A percentile compares a stretch with the other conserved stretches of the same genome.
Evolutionary conservation across 225 moss, liverwort and hornwort species (phyloP).

Genomic region (Thuidium tamariscinum): DNA sequence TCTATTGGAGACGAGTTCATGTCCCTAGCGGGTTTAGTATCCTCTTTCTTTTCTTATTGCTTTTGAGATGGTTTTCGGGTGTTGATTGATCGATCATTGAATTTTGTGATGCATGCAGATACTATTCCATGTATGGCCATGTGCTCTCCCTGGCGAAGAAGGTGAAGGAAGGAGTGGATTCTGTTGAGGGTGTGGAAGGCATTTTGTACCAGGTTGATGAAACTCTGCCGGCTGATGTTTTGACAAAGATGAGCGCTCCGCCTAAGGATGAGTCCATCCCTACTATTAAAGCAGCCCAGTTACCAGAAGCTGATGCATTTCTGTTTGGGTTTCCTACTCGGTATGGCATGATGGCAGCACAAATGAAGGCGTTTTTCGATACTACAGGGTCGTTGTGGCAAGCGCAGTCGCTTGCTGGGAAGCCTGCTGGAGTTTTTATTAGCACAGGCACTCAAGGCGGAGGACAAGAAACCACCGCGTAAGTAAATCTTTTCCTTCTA

Average conservation of each 20-base stretch:
- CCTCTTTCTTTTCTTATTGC: neutral
- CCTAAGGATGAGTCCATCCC: slow-evolving; percentile 49
- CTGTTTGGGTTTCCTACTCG: slow-evolving; percentile 71
- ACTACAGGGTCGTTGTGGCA: slow-evolving; percentile 53
- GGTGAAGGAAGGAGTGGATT: slow-evolving; percentile 75
- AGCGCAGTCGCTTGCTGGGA: slow-evolving; percentile 47
- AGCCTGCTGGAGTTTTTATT: slow-evolving; percentile 70
- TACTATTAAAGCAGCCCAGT: slow-evolving; percentile 31
- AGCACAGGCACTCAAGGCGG: slow-evolving; percentile 82
- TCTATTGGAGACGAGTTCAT: neutral
- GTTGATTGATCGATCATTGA: neutral
- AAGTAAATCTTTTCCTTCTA: neutral
- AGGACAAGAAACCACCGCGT: slow-evolving; percentile 90
- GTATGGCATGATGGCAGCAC: slow-evolving; percentile 77
- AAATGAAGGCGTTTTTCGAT: slow-evolving; percentile 83
- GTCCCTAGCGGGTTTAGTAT: neutral
- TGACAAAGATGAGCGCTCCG: slow-evolving; percentile 60
- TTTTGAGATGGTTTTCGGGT: neutral
- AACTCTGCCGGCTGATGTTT: slow-evolving; percentile 30
- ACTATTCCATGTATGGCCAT: slow-evolving; percentile 76
- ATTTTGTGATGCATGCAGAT: slow-evolving; percentile 30
- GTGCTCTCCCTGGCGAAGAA: slow-evolving; percentile 57
- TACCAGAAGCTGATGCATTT: slow-evolving; percentile 51
- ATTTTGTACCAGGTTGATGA: slow-evolving; percentile 54
- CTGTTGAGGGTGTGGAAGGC: slow-evolving; percentile 62